phyloP scores from a whole-genome alignment of 2,329 filamentous ascomycete genomes.

The Teratosphaeria zuluensis region DNA sequence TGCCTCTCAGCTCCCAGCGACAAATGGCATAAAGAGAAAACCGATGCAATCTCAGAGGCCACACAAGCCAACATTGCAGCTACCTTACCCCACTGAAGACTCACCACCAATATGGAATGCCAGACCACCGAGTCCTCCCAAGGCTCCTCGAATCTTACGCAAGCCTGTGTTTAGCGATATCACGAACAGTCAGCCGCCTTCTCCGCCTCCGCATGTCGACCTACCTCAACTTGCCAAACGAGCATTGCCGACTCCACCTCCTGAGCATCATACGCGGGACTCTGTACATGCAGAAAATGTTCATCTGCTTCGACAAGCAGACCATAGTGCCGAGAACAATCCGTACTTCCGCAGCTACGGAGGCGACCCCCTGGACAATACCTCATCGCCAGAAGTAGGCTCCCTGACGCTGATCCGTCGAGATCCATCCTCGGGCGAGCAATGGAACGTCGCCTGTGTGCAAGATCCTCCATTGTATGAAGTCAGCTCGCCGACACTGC shows the following conservation, averaged over 20 bases:
- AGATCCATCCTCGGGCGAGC: constrained; percentile 38
- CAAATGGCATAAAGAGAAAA: constrained; percentile 1
- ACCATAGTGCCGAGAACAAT: constrained; percentile 15
- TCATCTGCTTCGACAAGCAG: constrained; percentile 12
- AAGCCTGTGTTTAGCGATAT: constrained; percentile 13
- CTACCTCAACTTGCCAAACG: constrained; percentile 14
- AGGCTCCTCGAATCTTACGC: constrained; percentile 11
- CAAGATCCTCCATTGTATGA: constrained; percentile 36
- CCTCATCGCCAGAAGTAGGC: constrained; percentile 8
- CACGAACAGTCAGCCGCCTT: background rate
- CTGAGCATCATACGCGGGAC: constrained; percentile 9
- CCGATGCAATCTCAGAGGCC: background rate
- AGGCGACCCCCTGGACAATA: constrained; percentile 1
- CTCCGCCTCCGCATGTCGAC: constrained; percentile 3
- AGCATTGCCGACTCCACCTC: constrained; percentile 18
- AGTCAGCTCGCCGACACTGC: constrained; percentile 33
- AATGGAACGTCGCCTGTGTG: constrained; percentile 44
- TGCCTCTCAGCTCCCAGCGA: constrained; percentile 12
- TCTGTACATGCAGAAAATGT: constrained; percentile 16
- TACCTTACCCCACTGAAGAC: constrained; percentile 9
- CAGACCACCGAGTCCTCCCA: constrained; percentile 5
- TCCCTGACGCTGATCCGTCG: constrained; percentile 41
- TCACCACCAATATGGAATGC: background rate
- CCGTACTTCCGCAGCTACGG: constrained; percentile 13
- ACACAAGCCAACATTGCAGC: background rate